phyloP scores from a whole-genome alignment of 2,329 filamentous ascomycete genomes.

The Alternaria hordeiaustralica region DNA sequence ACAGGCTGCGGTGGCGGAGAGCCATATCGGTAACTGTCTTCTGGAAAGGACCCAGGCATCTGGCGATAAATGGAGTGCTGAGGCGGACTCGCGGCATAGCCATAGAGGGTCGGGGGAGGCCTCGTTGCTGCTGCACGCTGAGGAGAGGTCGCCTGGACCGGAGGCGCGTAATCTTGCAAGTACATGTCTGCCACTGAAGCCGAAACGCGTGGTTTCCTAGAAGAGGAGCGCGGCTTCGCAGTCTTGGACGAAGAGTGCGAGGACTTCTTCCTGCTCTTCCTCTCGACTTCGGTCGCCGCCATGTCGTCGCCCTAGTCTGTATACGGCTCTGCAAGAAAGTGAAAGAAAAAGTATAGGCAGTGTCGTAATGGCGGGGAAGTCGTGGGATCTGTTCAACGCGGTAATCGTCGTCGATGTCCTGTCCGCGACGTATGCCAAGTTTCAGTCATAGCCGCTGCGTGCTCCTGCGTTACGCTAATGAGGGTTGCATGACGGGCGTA shows the following conservation, averaged over 20 bases:
- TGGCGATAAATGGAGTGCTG: slow-evolving; percentile 29
- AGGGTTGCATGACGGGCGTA: slow-evolving; percentile 12
- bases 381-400: slow-evolving; percentile 17
- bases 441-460: slow-evolving; percentile 25
- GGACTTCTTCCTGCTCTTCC: slow-evolving; percentile 29
- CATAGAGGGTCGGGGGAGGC: slow-evolving; percentile 12
- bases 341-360: neutral
- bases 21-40: slow-evolving; percentile 21
- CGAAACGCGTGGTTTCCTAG: slow-evolving; percentile 20
- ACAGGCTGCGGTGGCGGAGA: slow-evolving; percentile 21
- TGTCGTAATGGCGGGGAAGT: slow-evolving; percentile 7
- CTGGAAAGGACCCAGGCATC: slow-evolving; percentile 23
- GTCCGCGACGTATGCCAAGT: slow-evolving; percentile 18
- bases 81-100: slow-evolving; percentile 22
- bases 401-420: slow-evolving; percentile 23
- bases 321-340: neutral
- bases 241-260: slow-evolving; percentile 23
- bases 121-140: slow-evolving; percentile 14
- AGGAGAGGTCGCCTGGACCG: slow-evolving; percentile 16
- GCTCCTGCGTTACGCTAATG: slow-evolving; percentile 9
- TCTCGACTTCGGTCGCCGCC: slow-evolving; percentile 25
- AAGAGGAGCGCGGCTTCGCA: slow-evolving; percentile 19
- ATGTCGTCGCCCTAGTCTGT: slow-evolving; percentile 12
- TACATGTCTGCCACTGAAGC: slow-evolving; percentile 22
- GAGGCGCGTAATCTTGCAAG: slow-evolving; percentile 19